These are phyloP conservation scores for Xylariaceae sp. DNA, from an alignment of 2,329 filamentous ascomycete genomes.

Conservation along the genomic window DNA sequence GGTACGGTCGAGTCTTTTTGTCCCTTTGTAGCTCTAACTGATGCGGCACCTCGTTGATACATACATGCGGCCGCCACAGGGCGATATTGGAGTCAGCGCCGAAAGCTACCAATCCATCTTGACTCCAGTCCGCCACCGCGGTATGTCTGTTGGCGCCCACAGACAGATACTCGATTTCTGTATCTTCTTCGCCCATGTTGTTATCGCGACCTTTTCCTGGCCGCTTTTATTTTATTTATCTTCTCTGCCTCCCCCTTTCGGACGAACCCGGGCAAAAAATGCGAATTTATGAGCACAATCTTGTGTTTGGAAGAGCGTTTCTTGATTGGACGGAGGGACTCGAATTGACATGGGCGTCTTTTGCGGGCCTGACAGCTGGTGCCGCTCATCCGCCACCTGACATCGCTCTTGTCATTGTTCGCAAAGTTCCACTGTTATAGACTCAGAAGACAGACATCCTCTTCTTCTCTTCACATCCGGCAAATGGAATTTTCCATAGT, in stretches of 20 bases:
- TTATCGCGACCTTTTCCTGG: slow-evolving; percentile 4
- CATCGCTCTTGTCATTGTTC: neutral
- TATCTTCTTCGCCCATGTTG: slow-evolving; percentile 23
- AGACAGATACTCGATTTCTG: slow-evolving; percentile 56
- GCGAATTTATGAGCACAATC: slow-evolving; percentile 1
- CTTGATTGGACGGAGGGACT: slow-evolving; percentile 15
- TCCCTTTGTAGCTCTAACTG: slow-evolving; percentile 15
- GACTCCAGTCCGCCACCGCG: slow-evolving; percentile 83
- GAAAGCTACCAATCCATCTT: slow-evolving; percentile 71
- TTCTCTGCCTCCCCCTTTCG: neutral
- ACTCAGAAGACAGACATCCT: no score
- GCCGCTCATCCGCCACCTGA: slow-evolving; percentile 3
- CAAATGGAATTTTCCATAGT: no score
- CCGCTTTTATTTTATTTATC: neutral
- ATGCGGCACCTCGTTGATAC: slow-evolving; percentile 28
- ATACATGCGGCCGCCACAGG: slow-evolving; percentile 76
- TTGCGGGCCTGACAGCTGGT: slow-evolving; percentile 4
- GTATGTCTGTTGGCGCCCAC: slow-evolving; percentile 88
- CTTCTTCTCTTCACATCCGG: no score
- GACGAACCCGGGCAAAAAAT: neutral
- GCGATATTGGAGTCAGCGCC: slow-evolving; percentile 87
- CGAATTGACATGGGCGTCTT: neutral
- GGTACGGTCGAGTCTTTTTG: neutral
- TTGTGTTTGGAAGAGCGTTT: slow-evolving; percentile 8
- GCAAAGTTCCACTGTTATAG: no score